These are phyloP conservation scores for Termitomyces heimii DNA, from an alignment of 768 basidiomycete species.

Conservation along the genomic window DNA sequence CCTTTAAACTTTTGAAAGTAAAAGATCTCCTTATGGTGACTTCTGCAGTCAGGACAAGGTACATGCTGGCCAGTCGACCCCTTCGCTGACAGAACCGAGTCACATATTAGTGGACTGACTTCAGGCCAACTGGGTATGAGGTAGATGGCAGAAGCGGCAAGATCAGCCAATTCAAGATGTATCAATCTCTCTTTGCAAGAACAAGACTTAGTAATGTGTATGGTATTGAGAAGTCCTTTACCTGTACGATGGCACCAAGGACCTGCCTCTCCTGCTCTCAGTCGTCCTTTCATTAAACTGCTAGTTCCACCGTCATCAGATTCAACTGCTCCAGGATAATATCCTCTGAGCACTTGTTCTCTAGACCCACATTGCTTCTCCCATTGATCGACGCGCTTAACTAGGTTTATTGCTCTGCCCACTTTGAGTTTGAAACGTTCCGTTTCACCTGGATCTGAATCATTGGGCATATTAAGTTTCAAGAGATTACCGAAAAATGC, in stretches of 20 bases:
- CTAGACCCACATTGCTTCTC: constrained; percentile 76
- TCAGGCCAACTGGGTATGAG: constrained; percentile 45
- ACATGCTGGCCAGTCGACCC: constrained; percentile 13
- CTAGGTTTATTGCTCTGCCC: constrained; percentile 70
- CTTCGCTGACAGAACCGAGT: constrained; percentile 16
- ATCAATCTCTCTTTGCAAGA: constrained; percentile 54
- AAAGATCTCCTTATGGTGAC: constrained; percentile 74
- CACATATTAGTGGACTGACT: constrained; percentile 17
- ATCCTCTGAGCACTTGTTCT: constrained; percentile 67
- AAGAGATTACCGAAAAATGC: neutral
- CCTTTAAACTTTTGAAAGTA: constrained; percentile 58
- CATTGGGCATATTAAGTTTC: neutral
- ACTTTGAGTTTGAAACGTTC: constrained; percentile 65
- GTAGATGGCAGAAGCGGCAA: constrained; percentile 54
- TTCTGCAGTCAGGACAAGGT: constrained; percentile 41
- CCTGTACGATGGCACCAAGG: constrained; percentile 66
- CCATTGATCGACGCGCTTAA: constrained; percentile 74
- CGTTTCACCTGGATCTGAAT: constrained; percentile 18
- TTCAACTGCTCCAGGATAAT: constrained; percentile 57
- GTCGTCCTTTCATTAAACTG: constrained; percentile 60
- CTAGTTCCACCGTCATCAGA: constrained; percentile 27
- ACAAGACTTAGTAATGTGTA: neutral
- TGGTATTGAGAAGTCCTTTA: constrained; percentile 12
- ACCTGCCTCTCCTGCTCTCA: constrained; percentile 55
- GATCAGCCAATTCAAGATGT: constrained; percentile 74